Evolutionary conservation across 176 grass and related monocot species (phyloP).

Genomic region (Eragrostis curvula): DNA sequence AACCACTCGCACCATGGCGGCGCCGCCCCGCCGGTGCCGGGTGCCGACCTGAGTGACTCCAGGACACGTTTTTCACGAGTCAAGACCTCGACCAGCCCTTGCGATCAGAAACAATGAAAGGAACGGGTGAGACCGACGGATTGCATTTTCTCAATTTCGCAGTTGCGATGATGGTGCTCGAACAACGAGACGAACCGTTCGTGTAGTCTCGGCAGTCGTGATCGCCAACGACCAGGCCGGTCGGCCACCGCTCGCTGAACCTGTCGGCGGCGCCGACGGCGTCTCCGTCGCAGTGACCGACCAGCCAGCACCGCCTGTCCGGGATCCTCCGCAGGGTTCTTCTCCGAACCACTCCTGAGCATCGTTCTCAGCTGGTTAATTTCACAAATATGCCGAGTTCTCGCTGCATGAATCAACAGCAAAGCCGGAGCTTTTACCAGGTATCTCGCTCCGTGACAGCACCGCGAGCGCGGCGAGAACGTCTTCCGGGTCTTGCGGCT

Average conservation of each 20-base stretch:
- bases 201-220: slow-evolving; percentile 87
- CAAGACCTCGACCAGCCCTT: slow-evolving; percentile 75
- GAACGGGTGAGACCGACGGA: background rate
- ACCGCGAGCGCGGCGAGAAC: slow-evolving; percentile 53
- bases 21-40: slow-evolving; percentile 28
- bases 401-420: background rate
- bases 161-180: background rate
- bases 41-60: slow-evolving; percentile 40
- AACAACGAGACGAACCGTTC: slow-evolving; percentile 43
- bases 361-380: background rate
- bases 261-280: slow-evolving; percentile 48
- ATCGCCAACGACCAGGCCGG: slow-evolving; percentile 68
- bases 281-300: slow-evolving; percentile 56
- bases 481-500: slow-evolving; percentile 76
- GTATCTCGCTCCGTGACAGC: slow-evolving; percentile 58
- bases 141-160: background rate
- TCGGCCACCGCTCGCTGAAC: slow-evolving; percentile 79
- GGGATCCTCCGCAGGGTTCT: slow-evolving; percentile 61
- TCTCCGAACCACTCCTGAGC: slow-evolving; percentile 72
- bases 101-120: background rate
- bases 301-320: slow-evolving; percentile 71
- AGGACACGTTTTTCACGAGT: slow-evolving; percentile 75
- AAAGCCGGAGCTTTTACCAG: slow-evolving; percentile 41
- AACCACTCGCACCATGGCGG: slow-evolving; percentile 28
- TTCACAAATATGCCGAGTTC: background rate